Percentiles rank a stretch among this genome's conserved stretches.
Conservation (phyloP, 768 basidiomycete genomes). For the Neoboletus magnificus region DNA sequence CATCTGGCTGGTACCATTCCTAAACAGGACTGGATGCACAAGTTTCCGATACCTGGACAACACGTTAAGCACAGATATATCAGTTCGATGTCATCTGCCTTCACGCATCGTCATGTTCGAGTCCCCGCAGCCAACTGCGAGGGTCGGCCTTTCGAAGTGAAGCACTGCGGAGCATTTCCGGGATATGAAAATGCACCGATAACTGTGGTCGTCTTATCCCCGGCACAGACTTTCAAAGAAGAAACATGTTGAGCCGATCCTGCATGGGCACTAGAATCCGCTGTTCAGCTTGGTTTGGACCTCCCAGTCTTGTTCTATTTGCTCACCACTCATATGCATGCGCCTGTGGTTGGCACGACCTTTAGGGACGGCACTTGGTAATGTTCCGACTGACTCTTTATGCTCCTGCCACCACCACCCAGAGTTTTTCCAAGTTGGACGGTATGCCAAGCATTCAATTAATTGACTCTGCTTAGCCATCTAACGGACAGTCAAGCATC, state of each 20-base stretch:
- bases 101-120: background rate
- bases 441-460: background rate
- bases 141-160: constrained; percentile 7
- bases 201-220: background rate
- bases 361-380: background rate
- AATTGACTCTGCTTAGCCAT: background rate
- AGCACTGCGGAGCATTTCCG: constrained; percentile 7
- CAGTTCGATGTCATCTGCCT: background rate
- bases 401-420: background rate
- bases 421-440: background rate
- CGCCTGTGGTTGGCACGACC: background rate
- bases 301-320: background rate
- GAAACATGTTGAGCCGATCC: background rate
- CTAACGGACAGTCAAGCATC: background rate
- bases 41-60: background rate
- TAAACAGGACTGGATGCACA: background rate
- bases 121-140: background rate
- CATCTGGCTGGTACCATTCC: background rate
- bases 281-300: background rate
- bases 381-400: background rate
- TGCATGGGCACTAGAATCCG: background rate
- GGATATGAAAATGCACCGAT: constrained; percentile 11
- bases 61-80: background rate
- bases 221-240: background rate
- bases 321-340: background rate